Evolutionary conservation across 2,329 filamentous ascomycete species (phyloP), one percentile per base, ranked within the genome.

Genomic region (Ceratocystis eucalypticola): DNA sequence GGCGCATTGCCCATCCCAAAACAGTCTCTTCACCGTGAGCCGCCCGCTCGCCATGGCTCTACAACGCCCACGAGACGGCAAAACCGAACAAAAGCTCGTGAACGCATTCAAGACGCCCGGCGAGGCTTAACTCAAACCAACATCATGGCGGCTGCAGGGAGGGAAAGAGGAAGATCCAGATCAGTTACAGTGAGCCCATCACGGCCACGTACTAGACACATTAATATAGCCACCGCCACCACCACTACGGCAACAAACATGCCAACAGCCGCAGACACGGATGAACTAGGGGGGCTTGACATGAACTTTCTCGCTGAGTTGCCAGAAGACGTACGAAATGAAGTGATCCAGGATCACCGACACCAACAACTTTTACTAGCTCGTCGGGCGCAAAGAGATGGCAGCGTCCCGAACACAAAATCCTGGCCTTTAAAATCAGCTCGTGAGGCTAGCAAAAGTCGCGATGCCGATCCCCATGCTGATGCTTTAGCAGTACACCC

Each of bases 271-370:
- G 66, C 77, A 0, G 79, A 80, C 61, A 30, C 17, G 17, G 28
- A 37, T 59, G 59, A 57, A 1, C 50, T 37, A 33, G 59, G 44
- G 15, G 79, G 82, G 53, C 75, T 90, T 2, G 87, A 90, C 67
- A 78, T 83, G 0, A 85, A 86, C 0, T 92, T 96, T 71, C 84
- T 97, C 2, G 84, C 87, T 0, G 91, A 91, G 17, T 79, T 97
- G 0, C 93, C 93, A 0, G 86, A 88, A 70, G 89, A 96, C 61
- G 82, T 96, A 61, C 84, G 89, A 12, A 79, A 77, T 17, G 92
- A 97, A 75, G 81, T 97, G 5, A 75, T 96, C 1, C 85, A 84
- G 22, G 89, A 96, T 71, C 86, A 92, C 72, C 81, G 80, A 44
- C 82, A 82, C 22, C 82, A 65, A 46, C 22, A 30, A n/a, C 37